phyloP scores from a whole-genome alignment of 2,329 filamentous ascomycete genomes.

The Diaporthe ilicicola region DNA sequence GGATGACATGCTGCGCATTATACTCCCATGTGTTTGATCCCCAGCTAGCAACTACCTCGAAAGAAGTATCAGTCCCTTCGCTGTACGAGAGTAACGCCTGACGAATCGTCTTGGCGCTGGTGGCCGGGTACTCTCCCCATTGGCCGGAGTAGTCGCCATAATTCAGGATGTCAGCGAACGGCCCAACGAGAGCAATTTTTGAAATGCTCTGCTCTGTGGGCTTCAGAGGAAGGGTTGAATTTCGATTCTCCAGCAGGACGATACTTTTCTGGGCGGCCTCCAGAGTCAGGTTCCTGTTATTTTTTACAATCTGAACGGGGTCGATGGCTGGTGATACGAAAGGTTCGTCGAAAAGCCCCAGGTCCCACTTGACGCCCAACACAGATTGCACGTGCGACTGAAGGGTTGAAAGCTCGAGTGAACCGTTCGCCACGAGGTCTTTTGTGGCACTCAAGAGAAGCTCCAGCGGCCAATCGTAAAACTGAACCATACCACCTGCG shows the following conservation, averaged over 20 bases:
- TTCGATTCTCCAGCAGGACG: slow-evolving; percentile 51
- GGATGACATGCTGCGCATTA: slow-evolving; percentile 53
- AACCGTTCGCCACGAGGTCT: slow-evolving; percentile 46
- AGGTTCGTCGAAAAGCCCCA: slow-evolving; percentile 50
- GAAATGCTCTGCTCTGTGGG: slow-evolving; percentile 40
- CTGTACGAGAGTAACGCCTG: slow-evolving; percentile 46
- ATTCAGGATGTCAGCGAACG: slow-evolving; percentile 51
- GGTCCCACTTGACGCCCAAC: slow-evolving; percentile 52
- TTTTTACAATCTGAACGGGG: slow-evolving; percentile 45
- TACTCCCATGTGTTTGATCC: slow-evolving; percentile 54
- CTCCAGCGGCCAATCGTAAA: slow-evolving; percentile 53
- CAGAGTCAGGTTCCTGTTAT: slow-evolving; percentile 47
- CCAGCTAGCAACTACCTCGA: slow-evolving; percentile 50
- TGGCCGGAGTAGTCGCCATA: slow-evolving; percentile 54
- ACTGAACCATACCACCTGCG: slow-evolving; percentile 55
- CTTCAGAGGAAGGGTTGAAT: slow-evolving; percentile 48
- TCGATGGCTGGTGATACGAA: slow-evolving; percentile 46
- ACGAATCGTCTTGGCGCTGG: slow-evolving; percentile 48
- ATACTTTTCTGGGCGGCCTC: slow-evolving; percentile 54
- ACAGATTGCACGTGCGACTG: slow-evolving; percentile 48
- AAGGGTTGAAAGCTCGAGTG: slow-evolving; percentile 45
- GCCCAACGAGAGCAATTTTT: slow-evolving; percentile 51
- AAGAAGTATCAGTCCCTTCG: slow-evolving; percentile 33
- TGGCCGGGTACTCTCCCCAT: slow-evolving; percentile 50
- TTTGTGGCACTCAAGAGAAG: slow-evolving; percentile 47